Base-by-base conservation (phyloP, 495 filamentous ascomycete genomes). In the Aspergillus coremiiformis region DNA sequence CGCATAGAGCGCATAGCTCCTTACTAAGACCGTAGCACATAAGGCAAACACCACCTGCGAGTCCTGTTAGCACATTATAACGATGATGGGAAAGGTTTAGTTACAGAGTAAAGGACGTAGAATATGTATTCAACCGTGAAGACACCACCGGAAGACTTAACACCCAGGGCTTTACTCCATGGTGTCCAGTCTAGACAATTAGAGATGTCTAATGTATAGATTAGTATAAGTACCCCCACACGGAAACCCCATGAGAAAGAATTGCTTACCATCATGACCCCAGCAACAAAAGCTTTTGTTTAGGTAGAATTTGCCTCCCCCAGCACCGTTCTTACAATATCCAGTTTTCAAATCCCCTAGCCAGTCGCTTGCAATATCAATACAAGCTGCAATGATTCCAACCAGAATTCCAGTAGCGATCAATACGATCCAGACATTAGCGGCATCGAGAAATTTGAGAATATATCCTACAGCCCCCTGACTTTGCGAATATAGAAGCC, bases 351-450 rank as follows among this genome's bases (percentile, higher is more conserved):
- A 64, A 66, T 97, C 94, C 10, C 85, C 92, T 33, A 98, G 66
- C 93, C 93, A 98, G 64, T 95, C 84, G 43, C 87, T 93, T n/a
- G 83, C 84, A 49, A 97, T 83, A 63, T 97, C 90, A 53, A 98
- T 98, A 19, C 72, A 78, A 5, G 90, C 93, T 26, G 93, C 92
- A 37, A 96, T 77, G 23, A 86, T 67, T 26, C 93, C 93, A 23
- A 90, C 86, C 11, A 86, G 80, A 39, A 97, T 68, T 6, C 90
- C 90, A 0, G 85, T 85, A 9, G 76, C 75, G 46, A 98, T 81
- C 51, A 98, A 72, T 27, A 97, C 77, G 6, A 95, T 62, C 93
- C 93, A 98, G 45, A 95, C 83, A 72, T 97, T 89, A 62, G 86
- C 88, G 2, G 84, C 83, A 66, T 98, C 94, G 26, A 86, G 70